phyloP scores from a whole-genome alignment of 1,284 basidiomycete genomes.

The Mycena sp. region DNA sequence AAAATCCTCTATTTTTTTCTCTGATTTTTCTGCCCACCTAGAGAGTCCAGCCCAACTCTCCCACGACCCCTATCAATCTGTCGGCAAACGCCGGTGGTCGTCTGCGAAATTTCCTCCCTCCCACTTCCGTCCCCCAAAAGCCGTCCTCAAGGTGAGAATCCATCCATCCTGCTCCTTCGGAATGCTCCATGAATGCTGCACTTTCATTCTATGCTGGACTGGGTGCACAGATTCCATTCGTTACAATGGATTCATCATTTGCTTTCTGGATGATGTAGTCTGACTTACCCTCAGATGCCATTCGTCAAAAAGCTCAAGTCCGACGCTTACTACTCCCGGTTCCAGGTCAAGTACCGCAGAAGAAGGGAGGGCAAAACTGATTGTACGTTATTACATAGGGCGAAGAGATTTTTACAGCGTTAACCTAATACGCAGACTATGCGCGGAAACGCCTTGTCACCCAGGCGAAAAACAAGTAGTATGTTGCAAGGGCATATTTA shows the following conservation, averaged over 20 bases:
- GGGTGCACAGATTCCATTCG: too few species aligned
- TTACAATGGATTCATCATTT: conserved; percentile 41
- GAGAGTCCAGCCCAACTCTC: too few species aligned
- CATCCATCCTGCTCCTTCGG: too few species aligned
- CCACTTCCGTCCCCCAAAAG: too few species aligned
- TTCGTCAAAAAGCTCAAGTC: conserved; percentile 92
- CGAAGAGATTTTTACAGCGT: neutral
- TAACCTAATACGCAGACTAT: conserved; percentile 81
- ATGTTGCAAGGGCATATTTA: neutral
- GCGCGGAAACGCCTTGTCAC: conserved; percentile 95
- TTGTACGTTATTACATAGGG: conserved; percentile 75
- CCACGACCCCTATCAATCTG: too few species aligned
- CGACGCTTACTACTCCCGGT: conserved; percentile 96
- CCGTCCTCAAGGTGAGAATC: too few species aligned
- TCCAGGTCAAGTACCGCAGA: conserved; percentile 97
- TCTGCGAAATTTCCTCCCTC: too few species aligned
- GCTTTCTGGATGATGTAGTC: conserved; percentile 43
- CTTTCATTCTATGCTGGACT: too few species aligned
- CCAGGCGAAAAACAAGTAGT: conserved; percentile 99
- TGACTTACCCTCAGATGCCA: conserved; percentile 70
- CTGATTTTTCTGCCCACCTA: too few species aligned
- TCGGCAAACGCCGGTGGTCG: too few species aligned
- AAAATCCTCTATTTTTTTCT: too few species aligned
- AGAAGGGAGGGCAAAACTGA: conserved; percentile 98
- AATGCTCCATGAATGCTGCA: too few species aligned